phyloP scores from a whole-genome alignment of 306 rosid species.

The Chamaecrista fasciculata region DNA sequence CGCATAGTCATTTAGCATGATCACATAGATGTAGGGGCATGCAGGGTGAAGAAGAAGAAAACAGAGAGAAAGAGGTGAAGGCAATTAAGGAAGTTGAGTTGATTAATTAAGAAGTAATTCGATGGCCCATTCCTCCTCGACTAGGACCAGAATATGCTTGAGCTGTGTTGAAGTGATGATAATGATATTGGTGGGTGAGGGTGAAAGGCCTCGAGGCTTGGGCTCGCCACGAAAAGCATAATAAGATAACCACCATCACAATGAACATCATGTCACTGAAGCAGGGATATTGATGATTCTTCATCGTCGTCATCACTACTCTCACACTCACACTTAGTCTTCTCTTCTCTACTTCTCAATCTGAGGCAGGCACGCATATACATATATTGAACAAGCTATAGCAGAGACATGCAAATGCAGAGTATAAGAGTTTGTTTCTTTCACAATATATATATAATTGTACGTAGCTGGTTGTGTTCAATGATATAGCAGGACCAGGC shows the following conservation, averaged over 20 bases:
- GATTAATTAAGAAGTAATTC: slow-evolving; percentile 1
- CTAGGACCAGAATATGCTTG: slow-evolving; percentile 66
- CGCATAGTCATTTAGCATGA: no score
- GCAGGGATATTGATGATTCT: not conserved
- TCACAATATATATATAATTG: no score
- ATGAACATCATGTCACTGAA: slow-evolving; percentile 19
- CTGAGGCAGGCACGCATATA: not conserved
- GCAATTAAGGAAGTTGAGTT: not conserved
- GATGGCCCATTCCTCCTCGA: slow-evolving; percentile 43
- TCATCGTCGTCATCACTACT: slow-evolving; percentile 31
- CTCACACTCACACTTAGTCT: no score
- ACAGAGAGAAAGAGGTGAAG: not conserved
- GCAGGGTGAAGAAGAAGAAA: not conserved
- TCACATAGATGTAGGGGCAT: no score
- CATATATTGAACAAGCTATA: no score
- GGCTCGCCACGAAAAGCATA: slow-evolving; percentile 30
- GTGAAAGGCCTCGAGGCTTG: slow-evolving; percentile 41
- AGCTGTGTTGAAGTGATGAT: slow-evolving; percentile 26
- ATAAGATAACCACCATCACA: slow-evolving; percentile 30
- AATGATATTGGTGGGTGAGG: no score
- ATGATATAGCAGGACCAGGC: no score
- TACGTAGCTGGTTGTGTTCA: not conserved
- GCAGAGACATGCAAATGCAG: no score
- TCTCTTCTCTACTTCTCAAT: no score
- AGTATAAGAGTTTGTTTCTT: no score